phyloP scores from a whole-genome alignment of 169 alveolate genomes.

The Babesia sp. region DNA sequence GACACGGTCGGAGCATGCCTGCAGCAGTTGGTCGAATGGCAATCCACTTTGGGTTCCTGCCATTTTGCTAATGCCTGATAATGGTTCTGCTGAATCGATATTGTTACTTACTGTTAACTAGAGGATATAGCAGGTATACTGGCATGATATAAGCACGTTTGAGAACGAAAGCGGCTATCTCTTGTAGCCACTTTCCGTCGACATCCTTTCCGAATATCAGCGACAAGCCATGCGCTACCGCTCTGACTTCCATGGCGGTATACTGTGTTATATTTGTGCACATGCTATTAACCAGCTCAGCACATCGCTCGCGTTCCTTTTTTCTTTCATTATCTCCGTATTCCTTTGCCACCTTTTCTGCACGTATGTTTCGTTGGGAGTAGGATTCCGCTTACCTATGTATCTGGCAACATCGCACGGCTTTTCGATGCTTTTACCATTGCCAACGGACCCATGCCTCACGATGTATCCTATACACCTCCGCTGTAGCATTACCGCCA shows the following conservation, averaged over 20 bases:
- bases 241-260: slow-evolving; percentile 61
- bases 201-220: slow-evolving; percentile 31
- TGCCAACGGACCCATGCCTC: slow-evolving; percentile 21
- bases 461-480: slow-evolving; percentile 42
- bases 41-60: slow-evolving; percentile 16
- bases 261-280: slow-evolving; percentile 36
- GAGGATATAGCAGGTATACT: slow-evolving; percentile 42
- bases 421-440: background rate
- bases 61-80: slow-evolving; percentile 49
- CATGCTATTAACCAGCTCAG: slow-evolving; percentile 17
- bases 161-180: slow-evolving; percentile 39
- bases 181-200: slow-evolving; percentile 23
- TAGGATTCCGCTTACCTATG: slow-evolving; percentile 38
- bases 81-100: background rate
- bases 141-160: slow-evolving; percentile 62
- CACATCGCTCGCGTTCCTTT: background rate
- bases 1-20: slow-evolving; percentile 26
- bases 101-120: slow-evolving; percentile 46
- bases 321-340: background rate
- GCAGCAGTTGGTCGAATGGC: slow-evolving; percentile 28
- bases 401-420: slow-evolving; percentile 54
- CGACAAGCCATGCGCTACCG: slow-evolving; percentile 51
- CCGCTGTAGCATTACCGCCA: slow-evolving; percentile 25
- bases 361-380: background rate
- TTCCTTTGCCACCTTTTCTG: slow-evolving; percentile 44